These are phyloP conservation scores for Mycena epipterygia DNA, from an alignment of 768 basidiomycete genomes.

Conservation along the genomic window DNA sequence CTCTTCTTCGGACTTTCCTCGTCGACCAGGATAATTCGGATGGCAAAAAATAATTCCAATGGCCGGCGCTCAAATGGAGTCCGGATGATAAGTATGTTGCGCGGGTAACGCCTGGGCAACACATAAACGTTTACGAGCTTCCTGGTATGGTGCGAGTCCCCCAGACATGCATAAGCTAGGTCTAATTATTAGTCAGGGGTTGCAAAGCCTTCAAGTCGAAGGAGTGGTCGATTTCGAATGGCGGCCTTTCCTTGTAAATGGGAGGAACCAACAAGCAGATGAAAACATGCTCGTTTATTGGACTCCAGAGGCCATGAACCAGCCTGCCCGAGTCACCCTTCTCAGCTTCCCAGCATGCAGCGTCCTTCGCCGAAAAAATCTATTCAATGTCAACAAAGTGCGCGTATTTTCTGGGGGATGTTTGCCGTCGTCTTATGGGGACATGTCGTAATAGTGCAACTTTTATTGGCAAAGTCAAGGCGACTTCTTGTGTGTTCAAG, in stretches of 20 bases:
- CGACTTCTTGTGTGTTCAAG: constrained; percentile 98
- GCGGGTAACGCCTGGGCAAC: constrained; percentile 88
- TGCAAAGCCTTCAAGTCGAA: constrained; percentile 97
- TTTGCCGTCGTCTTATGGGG: constrained; percentile 26
- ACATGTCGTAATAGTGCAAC: constrained; percentile 79
- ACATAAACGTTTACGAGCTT: constrained; percentile 97
- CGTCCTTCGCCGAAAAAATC: constrained; percentile 92
- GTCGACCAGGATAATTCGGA: constrained; percentile 66
- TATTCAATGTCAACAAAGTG: constrained; percentile 99
- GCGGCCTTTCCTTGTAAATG: too few species aligned
- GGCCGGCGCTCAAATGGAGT: constrained; percentile 98
- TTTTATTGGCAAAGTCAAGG: constrained; percentile 99
- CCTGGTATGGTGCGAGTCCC: too few species aligned
- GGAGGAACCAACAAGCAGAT: too few species aligned
- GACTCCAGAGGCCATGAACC: constrained; percentile 97
- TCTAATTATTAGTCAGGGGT: constrained; percentile 92
- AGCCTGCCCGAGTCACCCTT: constrained; percentile 96
- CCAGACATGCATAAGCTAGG: too few species aligned
- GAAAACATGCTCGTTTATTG: constrained; percentile 98
- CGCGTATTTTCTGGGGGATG: constrained; percentile 94
- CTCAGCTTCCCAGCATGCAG: constrained; percentile 88
- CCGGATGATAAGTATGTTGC: constrained; percentile 96
- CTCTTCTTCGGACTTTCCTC: constrained; percentile 93
- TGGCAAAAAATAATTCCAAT: constrained; percentile 87
- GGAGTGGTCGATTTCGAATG: constrained; percentile 99